These are phyloP conservation scores for Pelargonium myrrhifolium DNA, from an alignment of 441 rosid species.

Conservation along the genomic window DNA sequence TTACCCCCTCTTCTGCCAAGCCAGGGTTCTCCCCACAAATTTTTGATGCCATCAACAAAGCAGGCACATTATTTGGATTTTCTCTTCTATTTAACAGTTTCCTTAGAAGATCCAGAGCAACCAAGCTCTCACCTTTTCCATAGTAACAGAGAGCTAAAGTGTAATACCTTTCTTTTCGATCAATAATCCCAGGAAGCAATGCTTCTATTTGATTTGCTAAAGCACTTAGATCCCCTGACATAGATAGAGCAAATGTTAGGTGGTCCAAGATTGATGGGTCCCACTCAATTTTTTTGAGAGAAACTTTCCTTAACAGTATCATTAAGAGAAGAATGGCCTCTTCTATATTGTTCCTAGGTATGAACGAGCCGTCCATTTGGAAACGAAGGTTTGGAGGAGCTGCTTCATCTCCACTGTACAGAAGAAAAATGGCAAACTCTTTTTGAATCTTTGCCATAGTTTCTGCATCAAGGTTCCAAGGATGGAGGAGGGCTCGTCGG, in stretches of 20 bases:
- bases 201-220: slow-evolving; percentile 59
- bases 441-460: slow-evolving; percentile 65
- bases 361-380: slow-evolving; percentile 70
- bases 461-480: slow-evolving; percentile 65
- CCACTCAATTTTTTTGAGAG: slow-evolving; percentile 56
- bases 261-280: slow-evolving; percentile 74
- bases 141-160: slow-evolving; percentile 58
- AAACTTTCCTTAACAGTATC: slow-evolving; percentile 59
- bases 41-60: slow-evolving; percentile 64
- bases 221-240: slow-evolving; percentile 51
- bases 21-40: slow-evolving; percentile 43
- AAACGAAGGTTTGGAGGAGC: slow-evolving; percentile 65
- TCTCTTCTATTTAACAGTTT: slow-evolving; percentile 44
- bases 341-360: slow-evolving; percentile 68
- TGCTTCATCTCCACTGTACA: slow-evolving; percentile 76
- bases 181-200: slow-evolving; percentile 51
- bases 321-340: slow-evolving; percentile 73
- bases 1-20: slow-evolving; percentile 58
- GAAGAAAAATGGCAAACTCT: slow-evolving; percentile 66
- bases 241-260: slow-evolving; percentile 60
- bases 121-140: slow-evolving; percentile 60
- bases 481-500: slow-evolving; percentile 60
- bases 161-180: slow-evolving; percentile 46
- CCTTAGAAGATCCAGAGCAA: slow-evolving; percentile 59
- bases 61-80: slow-evolving; percentile 47